A percentile compares a stretch with the other conserved stretches of the same genome.
Evolutionary conservation across 2,329 filamentous ascomycete species (phyloP).

Genomic region (Paracamarosporium sp.): DNA sequence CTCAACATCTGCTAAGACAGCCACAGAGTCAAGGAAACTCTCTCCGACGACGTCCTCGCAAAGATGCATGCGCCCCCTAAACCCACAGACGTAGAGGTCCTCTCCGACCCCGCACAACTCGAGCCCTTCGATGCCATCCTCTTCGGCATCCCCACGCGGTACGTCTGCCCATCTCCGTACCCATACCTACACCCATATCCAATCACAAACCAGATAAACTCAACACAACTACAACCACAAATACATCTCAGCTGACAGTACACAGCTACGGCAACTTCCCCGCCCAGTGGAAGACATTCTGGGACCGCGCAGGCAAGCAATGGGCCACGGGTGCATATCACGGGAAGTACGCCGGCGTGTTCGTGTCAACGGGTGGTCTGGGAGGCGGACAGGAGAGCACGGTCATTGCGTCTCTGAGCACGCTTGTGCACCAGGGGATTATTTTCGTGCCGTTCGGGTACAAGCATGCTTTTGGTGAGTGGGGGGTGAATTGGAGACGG

Average conservation of each 20-base stretch:
- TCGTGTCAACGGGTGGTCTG: constrained; percentile 80
- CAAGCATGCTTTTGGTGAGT: constrained; percentile 71
- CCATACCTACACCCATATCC: too few species aligned
- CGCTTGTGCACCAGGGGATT: constrained; percentile 90
- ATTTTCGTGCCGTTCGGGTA: constrained; percentile 97
- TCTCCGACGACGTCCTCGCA: constrained; percentile 77
- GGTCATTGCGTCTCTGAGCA: constrained; percentile 79
- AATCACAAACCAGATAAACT: too few species aligned
- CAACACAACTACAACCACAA: too few species aligned
- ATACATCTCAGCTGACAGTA: too few species aligned
- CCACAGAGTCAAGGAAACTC: constrained; percentile 79
- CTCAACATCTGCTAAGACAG: background rate
- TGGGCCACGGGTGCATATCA: constrained; percentile 79
- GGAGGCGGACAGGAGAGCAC: constrained; percentile 96
- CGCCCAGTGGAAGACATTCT: constrained; percentile 91
- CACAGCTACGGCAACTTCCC: constrained; percentile 94
- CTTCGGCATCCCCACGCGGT: constrained; percentile 88
- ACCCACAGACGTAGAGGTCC: constrained; percentile 65
- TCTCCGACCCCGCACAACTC: constrained; percentile 68
- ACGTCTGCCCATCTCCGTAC: background rate
- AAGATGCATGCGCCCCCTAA: constrained; percentile 94
- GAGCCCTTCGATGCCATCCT: constrained; percentile 86
- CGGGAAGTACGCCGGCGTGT: constrained; percentile 91
- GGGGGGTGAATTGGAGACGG: too few species aligned
- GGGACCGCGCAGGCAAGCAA: constrained; percentile 87